Evolutionary conservation across 2,329 filamentous ascomycete species (phyloP).

Genomic region (Diaporthe destruens): DNA sequence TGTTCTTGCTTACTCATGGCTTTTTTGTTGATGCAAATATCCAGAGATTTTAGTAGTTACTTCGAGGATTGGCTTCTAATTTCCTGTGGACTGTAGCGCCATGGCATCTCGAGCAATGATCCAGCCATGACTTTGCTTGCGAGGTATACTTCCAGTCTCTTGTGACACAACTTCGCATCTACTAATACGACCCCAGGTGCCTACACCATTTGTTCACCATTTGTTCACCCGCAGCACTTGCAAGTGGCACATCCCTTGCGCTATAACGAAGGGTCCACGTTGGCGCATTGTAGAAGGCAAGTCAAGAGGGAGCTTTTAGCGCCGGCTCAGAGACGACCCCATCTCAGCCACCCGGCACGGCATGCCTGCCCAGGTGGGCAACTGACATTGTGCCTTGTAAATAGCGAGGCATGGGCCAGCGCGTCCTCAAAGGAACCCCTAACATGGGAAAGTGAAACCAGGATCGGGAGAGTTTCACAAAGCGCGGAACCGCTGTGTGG

Average conservation of each 20-base stretch:
- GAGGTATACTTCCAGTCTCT: neutral
- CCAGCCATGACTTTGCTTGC: constrained; percentile 2
- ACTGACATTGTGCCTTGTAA: no score
- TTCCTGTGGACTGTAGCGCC: neutral
- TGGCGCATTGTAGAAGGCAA: no score
- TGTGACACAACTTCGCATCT: neutral
- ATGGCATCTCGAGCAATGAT: constrained; percentile 2
- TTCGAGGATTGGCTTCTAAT: neutral
- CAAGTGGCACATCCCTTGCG: neutral
- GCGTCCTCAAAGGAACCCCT: neutral
- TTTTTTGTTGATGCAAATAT: no score
- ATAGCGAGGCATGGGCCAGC: neutral
- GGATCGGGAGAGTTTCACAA: neutral
- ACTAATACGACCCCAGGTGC: neutral
- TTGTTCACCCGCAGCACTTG: neutral
- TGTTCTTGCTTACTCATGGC: neutral
- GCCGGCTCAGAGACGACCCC: neutral
- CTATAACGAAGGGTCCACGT: neutral
- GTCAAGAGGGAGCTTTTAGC: neutral
- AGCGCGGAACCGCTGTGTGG: neutral
- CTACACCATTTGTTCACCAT: neutral
- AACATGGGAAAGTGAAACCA: neutral
- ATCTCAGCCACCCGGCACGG: neutral
- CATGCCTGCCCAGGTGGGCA: neutral
- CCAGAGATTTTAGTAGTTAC: neutral